Evolutionary conservation across 192 early-diverging fungal genomes (phyloP), one percentile per base, ranked within the genome.

Genomic region (Haplosporangium gracile): DNA sequence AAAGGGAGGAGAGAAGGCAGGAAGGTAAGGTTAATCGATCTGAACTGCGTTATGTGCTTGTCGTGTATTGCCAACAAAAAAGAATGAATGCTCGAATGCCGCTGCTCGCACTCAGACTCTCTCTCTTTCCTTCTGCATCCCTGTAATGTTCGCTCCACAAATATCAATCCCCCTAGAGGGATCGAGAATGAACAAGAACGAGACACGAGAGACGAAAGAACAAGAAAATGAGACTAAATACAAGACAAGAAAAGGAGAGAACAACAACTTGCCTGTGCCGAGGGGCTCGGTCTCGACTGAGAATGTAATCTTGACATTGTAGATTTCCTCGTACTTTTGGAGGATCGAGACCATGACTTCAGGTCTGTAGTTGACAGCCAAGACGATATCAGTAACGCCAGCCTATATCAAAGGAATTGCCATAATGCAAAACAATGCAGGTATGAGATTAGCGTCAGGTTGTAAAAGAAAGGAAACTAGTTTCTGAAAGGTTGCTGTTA

Each of bases 321-420:
- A 99, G 82, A 95, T 89, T 53, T 96, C 92, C 90, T 99, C 97
- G 89, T 97, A 97, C 90, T 97, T 95, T 78, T 98, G 92, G 87
- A 99, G 96, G 51, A 96, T 93, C 2, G 94, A 89, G 10, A 96
- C 97, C 98, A 99, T 99, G 78, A 97, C 93, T 87, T 99, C 98
- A 45, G 98, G 98, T 79, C 97, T 96, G 95, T 99, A 99, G 90
- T 98, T 99, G 85, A 99, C 98, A 74, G 98, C 98, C 77, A 99
- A 92, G 9, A 99, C 97, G 68, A 99, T 96, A 89, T 99, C 98
- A 40, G 92, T 97, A 55, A 99, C 98, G 76, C 98, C 98, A 79
- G 96, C 97, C 97, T 99, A 93, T 11, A 63, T 55, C 1, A 47
- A 60, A 26, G 65, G n/a, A 42, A 53, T 57, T 57, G 11, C 29